phyloP scores from a whole-genome alignment of 805 yeast genomes.

The Spathaspora hagerdaliae region DNA sequence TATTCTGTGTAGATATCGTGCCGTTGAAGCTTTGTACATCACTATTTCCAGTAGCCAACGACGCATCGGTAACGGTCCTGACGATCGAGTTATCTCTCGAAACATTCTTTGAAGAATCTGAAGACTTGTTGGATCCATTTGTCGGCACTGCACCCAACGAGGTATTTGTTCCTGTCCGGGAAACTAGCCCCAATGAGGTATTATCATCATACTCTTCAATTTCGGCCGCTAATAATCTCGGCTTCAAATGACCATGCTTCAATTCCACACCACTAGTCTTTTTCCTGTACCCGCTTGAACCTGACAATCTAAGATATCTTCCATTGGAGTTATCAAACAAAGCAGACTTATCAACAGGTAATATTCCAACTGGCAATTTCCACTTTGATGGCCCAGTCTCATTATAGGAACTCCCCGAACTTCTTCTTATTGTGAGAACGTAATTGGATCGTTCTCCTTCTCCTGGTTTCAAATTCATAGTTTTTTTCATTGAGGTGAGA shows the following conservation, averaged over 20 bases:
- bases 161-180: background rate
- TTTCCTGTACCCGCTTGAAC: slow-evolving; percentile 14
- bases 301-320: slow-evolving; percentile 23
- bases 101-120: slow-evolving; percentile 4
- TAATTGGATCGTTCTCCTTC: slow-evolving; percentile 52
- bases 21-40: slow-evolving; percentile 3
- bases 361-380: slow-evolving; percentile 54
- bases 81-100: slow-evolving; percentile 27
- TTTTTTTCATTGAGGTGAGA: slow-evolving; percentile 33
- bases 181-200: background rate
- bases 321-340: slow-evolving; percentile 20
- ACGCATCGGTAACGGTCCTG: slow-evolving; percentile 27
- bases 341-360: slow-evolving; percentile 39
- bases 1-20: slow-evolving; percentile 6
- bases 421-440: slow-evolving; percentile 40
- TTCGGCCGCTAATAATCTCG: slow-evolving; percentile 69
- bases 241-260: slow-evolving; percentile 60
- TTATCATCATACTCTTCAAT: slow-evolving; percentile 51
- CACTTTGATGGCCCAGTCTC: slow-evolving; percentile 43
- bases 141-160: slow-evolving; percentile 1
- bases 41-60: slow-evolving; percentile 9
- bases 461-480: slow-evolving; percentile 37
- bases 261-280: slow-evolving; percentile 48
- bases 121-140: background rate
- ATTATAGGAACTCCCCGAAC: slow-evolving; percentile 47